Evolutionary conservation across 192 early-diverging fungal species (phyloP).

Genomic region (Chytriomyces hyalinus): DNA sequence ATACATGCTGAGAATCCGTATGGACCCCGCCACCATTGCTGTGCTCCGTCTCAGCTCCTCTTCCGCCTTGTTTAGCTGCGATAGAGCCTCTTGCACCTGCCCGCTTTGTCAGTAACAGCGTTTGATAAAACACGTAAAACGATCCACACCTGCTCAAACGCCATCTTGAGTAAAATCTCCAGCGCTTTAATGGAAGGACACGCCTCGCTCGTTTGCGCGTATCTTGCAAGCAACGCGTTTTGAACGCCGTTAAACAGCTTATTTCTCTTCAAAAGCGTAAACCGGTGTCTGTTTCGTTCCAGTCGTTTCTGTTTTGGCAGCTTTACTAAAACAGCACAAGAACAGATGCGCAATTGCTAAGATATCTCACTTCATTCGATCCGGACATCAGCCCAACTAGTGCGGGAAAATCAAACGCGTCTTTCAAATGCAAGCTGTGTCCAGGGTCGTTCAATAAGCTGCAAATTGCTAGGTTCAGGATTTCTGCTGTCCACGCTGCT

Average conservation of each 20-base stretch:
- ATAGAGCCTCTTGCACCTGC: no score
- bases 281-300: not conserved
- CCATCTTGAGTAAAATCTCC: not conserved
- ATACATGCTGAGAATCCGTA: no score
- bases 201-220: not conserved
- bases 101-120: no score
- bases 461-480: not conserved
- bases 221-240: not conserved
- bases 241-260: not conserved
- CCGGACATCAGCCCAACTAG: not conserved
- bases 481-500: not conserved
- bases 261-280: not conserved
- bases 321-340: not conserved
- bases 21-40: no score
- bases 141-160: constrained; percentile 6
- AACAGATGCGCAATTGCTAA: not conserved
- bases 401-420: not conserved
- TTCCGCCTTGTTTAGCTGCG: no score
- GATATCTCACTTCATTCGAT: not conserved
- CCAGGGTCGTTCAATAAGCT: not conserved
- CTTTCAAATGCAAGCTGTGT: not conserved
- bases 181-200: not conserved
- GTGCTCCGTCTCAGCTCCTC: no score
- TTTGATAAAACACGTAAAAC: no score
- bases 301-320: not conserved